Percentiles rank a stretch among this genome's conserved stretches.
phyloP scores from a whole-genome alignment of 2,329 filamentous ascomycete species.

The Chaetomium globosum region DNA sequence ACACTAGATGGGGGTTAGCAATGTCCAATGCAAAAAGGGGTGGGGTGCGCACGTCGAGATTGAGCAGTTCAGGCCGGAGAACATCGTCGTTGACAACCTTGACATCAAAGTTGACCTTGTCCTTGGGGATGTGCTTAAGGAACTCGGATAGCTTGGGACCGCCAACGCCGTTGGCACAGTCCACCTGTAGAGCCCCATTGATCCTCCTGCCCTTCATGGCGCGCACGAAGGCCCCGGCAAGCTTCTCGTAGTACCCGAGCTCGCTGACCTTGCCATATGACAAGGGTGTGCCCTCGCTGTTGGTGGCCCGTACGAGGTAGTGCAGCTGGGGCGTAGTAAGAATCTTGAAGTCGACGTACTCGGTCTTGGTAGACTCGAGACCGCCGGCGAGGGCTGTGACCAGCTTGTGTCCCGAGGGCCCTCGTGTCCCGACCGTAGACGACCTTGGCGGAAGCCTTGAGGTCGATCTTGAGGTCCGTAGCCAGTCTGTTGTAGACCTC shows the following conservation, averaged over 20 bases:
- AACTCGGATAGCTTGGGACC: constrained; percentile 87
- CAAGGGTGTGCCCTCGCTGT: constrained; percentile 84
- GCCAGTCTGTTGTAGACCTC: constrained; percentile 77
- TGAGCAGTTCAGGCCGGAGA: constrained; percentile 83
- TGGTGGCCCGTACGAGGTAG: constrained; percentile 91
- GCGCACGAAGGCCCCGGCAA: constrained; percentile 78
- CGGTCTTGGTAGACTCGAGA: constrained; percentile 72
- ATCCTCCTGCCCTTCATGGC: constrained; percentile 78
- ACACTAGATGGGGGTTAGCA: constrained; percentile 57
- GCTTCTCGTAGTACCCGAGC: constrained; percentile 92
- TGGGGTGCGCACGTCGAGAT: constrained; percentile 70
- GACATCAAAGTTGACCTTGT: constrained; percentile 73
- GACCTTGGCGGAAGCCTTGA: constrained; percentile 71
- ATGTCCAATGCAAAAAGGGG: neutral
- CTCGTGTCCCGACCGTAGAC: constrained; percentile 92
- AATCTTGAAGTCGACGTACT: constrained; percentile 83
- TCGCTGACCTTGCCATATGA: constrained; percentile 89
- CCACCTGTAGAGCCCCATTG: constrained; percentile 75
- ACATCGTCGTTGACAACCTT: constrained; percentile 93
- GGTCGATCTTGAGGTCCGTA: constrained; percentile 73
- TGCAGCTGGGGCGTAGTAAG: constrained; percentile 97
- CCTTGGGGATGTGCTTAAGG: constrained; percentile 75
- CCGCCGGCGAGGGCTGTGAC: constrained; percentile 78
- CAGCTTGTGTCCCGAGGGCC: constrained; percentile 81
- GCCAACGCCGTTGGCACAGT: constrained; percentile 96